These are phyloP conservation scores for Aureobasidium melanogenum DNA, from an alignment of 2,329 filamentous ascomycete genomes.

Conservation along the genomic window DNA sequence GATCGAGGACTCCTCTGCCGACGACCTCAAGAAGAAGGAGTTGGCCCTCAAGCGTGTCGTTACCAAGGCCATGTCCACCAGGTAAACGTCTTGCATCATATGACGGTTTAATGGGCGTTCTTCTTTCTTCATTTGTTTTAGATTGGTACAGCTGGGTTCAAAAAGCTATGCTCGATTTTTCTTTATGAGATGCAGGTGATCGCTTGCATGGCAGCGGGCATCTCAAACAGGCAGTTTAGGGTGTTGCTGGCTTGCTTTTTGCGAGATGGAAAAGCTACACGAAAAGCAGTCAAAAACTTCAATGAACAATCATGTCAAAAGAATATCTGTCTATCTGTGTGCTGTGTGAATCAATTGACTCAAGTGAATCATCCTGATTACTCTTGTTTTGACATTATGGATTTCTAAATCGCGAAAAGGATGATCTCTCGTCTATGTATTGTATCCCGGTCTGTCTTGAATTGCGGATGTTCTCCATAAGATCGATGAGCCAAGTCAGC, in stretches of 20 bases:
- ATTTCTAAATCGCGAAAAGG: background rate
- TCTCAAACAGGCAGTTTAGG: conserved; percentile 7
- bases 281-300: conserved; percentile 11
- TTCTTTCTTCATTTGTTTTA: conserved; percentile 14
- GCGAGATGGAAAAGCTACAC: background rate
- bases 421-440: background rate
- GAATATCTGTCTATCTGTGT: background rate
- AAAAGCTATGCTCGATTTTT: conserved; percentile 13
- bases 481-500: background rate
- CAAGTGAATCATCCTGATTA: background rate
- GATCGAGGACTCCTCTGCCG: conserved; percentile 80
- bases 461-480: background rate
- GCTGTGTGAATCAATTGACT: background rate
- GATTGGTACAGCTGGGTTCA: conserved; percentile 13
- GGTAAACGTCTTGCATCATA: conserved; percentile 19
- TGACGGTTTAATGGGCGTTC: conserved; percentile 16
- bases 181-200: conserved; percentile 3
- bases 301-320: conserved; percentile 10
- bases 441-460: background rate
- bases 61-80: conserved; percentile 59
- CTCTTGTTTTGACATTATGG: background rate
- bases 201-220: conserved; percentile 6
- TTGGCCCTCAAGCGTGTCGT: conserved; percentile 93
- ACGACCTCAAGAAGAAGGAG: conserved; percentile 99
- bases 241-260: conserved; percentile 2